Evolutionary conservation across 495 filamentous ascomycete genomes (phyloP), one percentile per base, ranked within the genome.

Genomic region (Tuber melanosporum): DNA sequence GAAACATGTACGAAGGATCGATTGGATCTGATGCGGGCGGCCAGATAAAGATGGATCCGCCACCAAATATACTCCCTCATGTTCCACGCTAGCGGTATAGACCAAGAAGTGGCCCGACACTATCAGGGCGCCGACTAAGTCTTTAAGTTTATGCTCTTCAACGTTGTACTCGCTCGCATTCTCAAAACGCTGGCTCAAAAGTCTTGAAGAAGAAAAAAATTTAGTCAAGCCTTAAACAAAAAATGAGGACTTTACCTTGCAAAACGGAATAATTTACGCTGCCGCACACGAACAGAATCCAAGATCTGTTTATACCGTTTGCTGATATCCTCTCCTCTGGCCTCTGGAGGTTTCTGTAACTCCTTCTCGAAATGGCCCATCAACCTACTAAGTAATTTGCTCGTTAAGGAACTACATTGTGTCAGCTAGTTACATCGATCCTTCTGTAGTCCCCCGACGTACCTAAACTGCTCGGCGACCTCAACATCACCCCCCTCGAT

Each of bases 391-490:
- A 98, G 86, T 44, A 94, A 93, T 85, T 96, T 98, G 80, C 92
- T 92, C 42, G 95, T 99, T 75, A 99, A 89, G 15, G 92, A 92
- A 84, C 89, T 90, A 74, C n/a, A 75, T 22, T 44, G 43, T 62
- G 49, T 85, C 83, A 74, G 76, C 44, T 43, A 47, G 66, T 39
- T 70, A 43, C 20, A 77, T 4, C 46, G 46, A 73, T 14, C 75
- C 10, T 46, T 52, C 1, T 12, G 52, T 43, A 73, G 26, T 44
- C 52, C 62, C 4, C 7, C 46, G 45, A 74, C 84, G 57, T 85
- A 89, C 88, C 92, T 95, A 83, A 98, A 99, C 82, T 99, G 96
- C 85, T 99, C 95, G n/a, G 95, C 95, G 52, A 98, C 96, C 86
- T 98, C 94, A 43, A 98, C 91, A 85, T 98, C 94, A 74, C 96